Percentiles rank a stretch among this genome's conserved stretches.
Conservation (phyloP, 352 stramenopile species). For the Globisporangium viniferum region DNA sequence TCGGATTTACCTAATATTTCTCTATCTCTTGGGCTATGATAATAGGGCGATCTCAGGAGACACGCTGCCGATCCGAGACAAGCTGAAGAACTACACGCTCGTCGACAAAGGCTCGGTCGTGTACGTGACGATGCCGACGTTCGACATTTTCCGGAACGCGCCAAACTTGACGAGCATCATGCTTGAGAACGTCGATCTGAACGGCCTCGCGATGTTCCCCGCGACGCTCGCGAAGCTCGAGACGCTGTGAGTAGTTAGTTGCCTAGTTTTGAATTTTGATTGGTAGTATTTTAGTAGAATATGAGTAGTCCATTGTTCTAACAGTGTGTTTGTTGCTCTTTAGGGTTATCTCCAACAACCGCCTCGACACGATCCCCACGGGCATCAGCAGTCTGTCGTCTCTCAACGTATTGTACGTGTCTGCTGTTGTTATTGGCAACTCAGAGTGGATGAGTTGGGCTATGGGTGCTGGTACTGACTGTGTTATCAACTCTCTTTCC, state of each 20-base stretch:
- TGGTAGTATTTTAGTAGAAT: not conserved
- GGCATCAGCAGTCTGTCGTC: slow-evolving; percentile 17
- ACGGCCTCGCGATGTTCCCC: slow-evolving; percentile 24
- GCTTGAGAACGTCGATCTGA: slow-evolving; percentile 40
- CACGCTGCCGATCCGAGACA: slow-evolving; percentile 35
- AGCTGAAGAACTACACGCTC: slow-evolving; percentile 24
- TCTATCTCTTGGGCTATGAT: not conserved
- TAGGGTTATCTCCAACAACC: slow-evolving; percentile 20
- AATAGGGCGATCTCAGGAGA: slow-evolving; percentile 31
- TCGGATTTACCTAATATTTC: not conserved
- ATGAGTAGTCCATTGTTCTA: not conserved
- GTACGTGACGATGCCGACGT: slow-evolving; percentile 16
- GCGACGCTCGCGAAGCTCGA: slow-evolving; percentile 24
- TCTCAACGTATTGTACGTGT: slow-evolving; percentile 21
- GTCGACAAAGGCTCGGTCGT: slow-evolving; percentile 24
- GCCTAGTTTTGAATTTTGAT: slow-evolving; percentile 1
- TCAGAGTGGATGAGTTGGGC: not conserved
- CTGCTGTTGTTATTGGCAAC: not conserved
- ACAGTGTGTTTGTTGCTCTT: not conserved
- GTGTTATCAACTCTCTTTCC: not conserved
- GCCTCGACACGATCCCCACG: slow-evolving; percentile 17
- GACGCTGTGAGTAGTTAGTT: slow-evolving; percentile 16
- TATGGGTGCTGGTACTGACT: not conserved
- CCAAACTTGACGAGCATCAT: slow-evolving; percentile 27
- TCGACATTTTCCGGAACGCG: slow-evolving; percentile 25